Evolutionary conservation across 805 yeast species (phyloP), one percentile per base, ranked within the genome.

Genomic region (Alloascoidea africana): DNA sequence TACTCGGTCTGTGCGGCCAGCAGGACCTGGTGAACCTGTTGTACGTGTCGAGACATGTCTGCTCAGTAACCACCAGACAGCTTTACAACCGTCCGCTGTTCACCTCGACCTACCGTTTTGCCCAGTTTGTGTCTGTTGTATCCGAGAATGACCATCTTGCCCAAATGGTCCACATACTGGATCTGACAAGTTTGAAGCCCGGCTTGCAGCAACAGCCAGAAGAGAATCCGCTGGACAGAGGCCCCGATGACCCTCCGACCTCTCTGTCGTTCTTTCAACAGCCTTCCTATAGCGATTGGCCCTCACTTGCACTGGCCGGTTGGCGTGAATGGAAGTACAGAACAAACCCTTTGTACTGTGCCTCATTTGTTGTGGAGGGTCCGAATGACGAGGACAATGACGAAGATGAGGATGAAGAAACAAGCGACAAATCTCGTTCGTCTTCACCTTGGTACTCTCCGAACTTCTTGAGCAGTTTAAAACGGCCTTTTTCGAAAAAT

Each of bases 281-380:
- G 32, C 23, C 47, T 27, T 35, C 30, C 13, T 17, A 41, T 14
- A 37, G 33, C 11, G 49, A 43, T 14, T 27, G 37, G 15, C 37
- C 43, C 44, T 32, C 38, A 38, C 53, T 55, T 33, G 68, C 76
- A 2, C 56, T 69, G 37, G 94, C 94, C 0, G 79, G 89, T 5
- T 85, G 96, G 96, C 66, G 95, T 51, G 95, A 85, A 53, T 85
- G 94, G 94, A 79, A 83, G 49, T 77, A 68, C 48, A 67, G 83
- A 43, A 70, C 68, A 37, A 86, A 79, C 54, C 83, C 89, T 1
- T 53, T 81, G 27, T 78, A 77, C 49, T 63, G 68, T 1, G 52
- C 64, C 3, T 17, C 41, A 15, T 16, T 18, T 23, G 17, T 16
- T 14, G 27, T 17, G 17, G 14, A 16, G 18, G 14, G 4, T 11